A percentile compares a stretch with the other conserved stretches of the same genome.
These are phyloP conservation scores for Botrytis elliptica DNA, from an alignment of 2,329 filamentous ascomycete species.

Conservation along the genomic window DNA sequence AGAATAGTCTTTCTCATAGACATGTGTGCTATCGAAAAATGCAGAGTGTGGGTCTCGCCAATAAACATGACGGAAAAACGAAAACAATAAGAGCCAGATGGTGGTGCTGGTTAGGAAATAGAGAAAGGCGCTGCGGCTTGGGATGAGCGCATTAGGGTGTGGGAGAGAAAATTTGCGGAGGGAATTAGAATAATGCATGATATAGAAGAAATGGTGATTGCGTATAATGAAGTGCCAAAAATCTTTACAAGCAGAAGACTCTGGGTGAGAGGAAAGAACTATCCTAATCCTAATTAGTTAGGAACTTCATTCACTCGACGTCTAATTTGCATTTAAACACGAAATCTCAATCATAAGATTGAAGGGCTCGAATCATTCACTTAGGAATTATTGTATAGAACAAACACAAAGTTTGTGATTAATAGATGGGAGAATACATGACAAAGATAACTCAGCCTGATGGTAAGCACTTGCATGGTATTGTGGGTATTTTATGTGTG, in stretches of 20 bases:
- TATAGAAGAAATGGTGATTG: neutral
- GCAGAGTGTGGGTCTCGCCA: conserved; percentile 30
- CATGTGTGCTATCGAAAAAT: conserved; percentile 26
- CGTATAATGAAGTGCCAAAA: neutral
- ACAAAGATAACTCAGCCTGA: neutral
- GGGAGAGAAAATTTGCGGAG: neutral
- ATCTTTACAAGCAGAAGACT: neutral
- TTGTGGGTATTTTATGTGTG: neutral
- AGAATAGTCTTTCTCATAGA: conserved; percentile 29
- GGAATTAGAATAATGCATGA: neutral
- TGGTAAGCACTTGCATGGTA: neutral
- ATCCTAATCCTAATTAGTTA: neutral
- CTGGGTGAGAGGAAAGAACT: neutral
- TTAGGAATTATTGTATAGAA: neutral
- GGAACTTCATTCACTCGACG: neutral
- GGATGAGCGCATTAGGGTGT: neutral
- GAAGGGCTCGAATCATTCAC: neutral
- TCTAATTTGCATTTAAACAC: neutral
- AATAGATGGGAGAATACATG: neutral
- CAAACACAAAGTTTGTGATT: neutral
- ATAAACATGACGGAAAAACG: conserved; percentile 21
- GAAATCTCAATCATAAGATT: neutral
- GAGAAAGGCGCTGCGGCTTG: neutral
- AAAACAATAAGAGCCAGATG: conserved; percentile 20
- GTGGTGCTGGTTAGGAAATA: neutral